Conservation (phyloP, 2,329 filamentous ascomycete species). For the Pseudogymnoascus sp. region DNA sequence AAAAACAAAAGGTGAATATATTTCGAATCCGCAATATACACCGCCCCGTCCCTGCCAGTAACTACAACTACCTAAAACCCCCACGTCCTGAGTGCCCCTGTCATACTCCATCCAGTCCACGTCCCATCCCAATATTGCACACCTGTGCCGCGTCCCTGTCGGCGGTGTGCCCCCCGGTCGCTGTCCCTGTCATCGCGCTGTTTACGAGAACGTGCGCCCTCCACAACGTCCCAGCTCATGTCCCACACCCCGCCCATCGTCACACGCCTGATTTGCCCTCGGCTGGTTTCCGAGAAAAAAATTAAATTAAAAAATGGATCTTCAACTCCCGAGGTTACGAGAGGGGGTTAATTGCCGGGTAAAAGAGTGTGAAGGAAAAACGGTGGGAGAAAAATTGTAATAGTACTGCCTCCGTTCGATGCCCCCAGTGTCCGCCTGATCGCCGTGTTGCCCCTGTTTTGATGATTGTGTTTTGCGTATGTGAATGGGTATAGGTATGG, state of each 20-base stretch:
- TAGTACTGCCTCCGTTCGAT: not conserved
- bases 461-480: not conserved
- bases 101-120: not conserved
- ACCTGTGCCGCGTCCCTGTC: not conserved
- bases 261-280: not conserved
- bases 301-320: not conserved
- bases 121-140: not conserved
- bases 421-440: not conserved
- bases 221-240: not conserved
- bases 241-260: not conserved
- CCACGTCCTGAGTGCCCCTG: not conserved
- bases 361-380: not conserved
- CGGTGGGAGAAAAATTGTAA: not conserved
- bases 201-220: not conserved
- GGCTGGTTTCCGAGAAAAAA: not conserved
- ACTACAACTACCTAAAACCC: not conserved
- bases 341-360: not conserved
- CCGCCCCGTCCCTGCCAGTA: not conserved
- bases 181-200: not conserved
- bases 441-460: not conserved
- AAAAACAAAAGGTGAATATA: not conserved
- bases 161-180: not conserved
- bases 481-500: slow-evolving; percentile 2
- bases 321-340: not conserved
- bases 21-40: not conserved